Base-by-base conservation (phyloP, 2,329 filamentous ascomycete genomes). In the Blastomyces percursus region DNA sequence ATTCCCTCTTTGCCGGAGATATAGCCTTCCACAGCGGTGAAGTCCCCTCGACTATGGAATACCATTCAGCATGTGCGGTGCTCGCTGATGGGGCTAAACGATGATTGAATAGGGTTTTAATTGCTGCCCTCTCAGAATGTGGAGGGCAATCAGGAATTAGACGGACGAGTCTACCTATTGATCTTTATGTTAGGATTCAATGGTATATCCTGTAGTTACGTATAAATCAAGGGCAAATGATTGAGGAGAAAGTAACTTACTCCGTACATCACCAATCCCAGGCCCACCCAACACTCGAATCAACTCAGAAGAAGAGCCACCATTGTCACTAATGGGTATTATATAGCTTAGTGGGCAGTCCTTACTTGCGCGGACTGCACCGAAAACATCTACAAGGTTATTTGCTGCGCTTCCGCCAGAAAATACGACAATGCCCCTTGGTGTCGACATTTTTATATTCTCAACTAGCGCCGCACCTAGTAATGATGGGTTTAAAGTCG, bases 241-340 rank as follows among this genome's bases (percentile, higher is more conserved):
- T 38, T 12, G 8, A 38, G 8, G 35, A 12, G 9, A 35, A 24
- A n/a, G 16, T 40, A 48, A 77, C 82, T 67, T 77, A 88, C 87
- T 90, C 72, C 89, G 81, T 32, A 91, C 83, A 76, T 92, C 89
- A 62, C 89, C 89, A 70, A 91, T 81, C 2, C 93, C 93, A 67
- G 93, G 93, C 0, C 94, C 94, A 16, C 93, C 94, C 76, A 97
- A 94, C 44, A 97, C 91, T 44, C 94, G 84, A 67, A 96, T 96
- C 70, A 96, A 80, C 78, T 97, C 93, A 54, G 90, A 96, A 2
- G 91, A 95, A 69, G 90, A 95, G 48, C 93, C 93, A 58, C 93
- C 93, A 75, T 97, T 97, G 77, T 97, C 93, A 67, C 89, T 94
- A 72, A 96, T 96, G 44, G 93, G 93, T 60, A 97, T 96, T 64